Conservation (phyloP, 495 filamentous ascomycete species). For the Penicillium tannophilum region DNA sequence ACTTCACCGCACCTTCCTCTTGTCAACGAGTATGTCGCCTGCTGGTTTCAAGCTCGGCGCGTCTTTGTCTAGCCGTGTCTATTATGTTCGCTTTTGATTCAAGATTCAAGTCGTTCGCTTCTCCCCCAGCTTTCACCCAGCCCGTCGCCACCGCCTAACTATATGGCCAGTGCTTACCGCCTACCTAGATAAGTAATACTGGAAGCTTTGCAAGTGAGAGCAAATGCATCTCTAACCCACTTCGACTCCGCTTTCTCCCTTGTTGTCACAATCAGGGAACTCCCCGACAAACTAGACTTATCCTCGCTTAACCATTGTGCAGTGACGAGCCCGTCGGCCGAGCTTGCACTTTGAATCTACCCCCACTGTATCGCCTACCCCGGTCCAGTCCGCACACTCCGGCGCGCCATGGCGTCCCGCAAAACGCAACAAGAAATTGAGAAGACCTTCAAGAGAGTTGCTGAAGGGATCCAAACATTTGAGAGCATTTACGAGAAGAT, state of each 20-base stretch:
- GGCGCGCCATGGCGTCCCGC: slow-evolving; percentile 75
- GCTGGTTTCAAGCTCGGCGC: neutral
- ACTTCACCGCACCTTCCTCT: neutral
- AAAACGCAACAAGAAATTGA: slow-evolving; percentile 98
- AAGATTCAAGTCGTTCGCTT: no score
- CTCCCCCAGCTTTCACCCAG: neutral
- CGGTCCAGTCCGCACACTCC: slow-evolving; percentile 24
- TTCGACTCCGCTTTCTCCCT: slow-evolving; percentile 18
- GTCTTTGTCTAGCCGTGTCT: neutral
- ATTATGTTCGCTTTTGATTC: no score
- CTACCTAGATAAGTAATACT: slow-evolving; percentile 25
- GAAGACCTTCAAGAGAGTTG: slow-evolving; percentile 97
- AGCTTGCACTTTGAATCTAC: slow-evolving; percentile 22
- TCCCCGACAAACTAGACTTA: slow-evolving; percentile 11
- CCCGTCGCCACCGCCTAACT: neutral
- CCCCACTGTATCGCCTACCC: slow-evolving; percentile 18
- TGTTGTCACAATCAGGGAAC: slow-evolving; percentile 19
- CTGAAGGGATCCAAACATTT: slow-evolving; percentile 89
- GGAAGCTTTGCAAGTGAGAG: slow-evolving; percentile 31
- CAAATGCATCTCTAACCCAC: slow-evolving; percentile 21
- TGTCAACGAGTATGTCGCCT: neutral
- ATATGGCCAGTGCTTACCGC: slow-evolving; percentile 24
- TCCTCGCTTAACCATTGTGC: slow-evolving; percentile 11
- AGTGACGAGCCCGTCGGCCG: slow-evolving; percentile 18
- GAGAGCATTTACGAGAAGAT: slow-evolving; percentile 97